Conservation (phyloP, 176 grass and related monocot genomes). For the Triticum monococcum region DNA sequence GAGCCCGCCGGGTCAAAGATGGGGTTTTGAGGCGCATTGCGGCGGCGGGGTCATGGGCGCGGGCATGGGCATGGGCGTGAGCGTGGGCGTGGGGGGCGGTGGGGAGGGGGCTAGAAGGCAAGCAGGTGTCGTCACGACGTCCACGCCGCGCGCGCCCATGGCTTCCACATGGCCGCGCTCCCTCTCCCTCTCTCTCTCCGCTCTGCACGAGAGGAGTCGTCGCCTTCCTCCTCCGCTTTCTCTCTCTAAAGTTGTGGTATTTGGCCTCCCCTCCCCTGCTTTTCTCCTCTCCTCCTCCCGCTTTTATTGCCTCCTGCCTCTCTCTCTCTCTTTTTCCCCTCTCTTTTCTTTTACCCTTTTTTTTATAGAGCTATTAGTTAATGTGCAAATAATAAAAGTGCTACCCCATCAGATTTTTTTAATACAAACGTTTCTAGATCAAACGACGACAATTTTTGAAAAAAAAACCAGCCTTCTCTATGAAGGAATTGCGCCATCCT, state of each 20-base stretch:
- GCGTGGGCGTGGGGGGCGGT: neutral
- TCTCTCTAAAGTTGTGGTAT: neutral
- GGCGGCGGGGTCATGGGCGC: constrained; percentile 32
- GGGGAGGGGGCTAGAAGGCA: neutral
- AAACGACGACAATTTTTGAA: too few relatives aligned
- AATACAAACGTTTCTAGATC: too few relatives aligned
- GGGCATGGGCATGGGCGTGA: neutral
- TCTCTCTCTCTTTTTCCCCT: neutral
- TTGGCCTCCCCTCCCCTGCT: neutral
- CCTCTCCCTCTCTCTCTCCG: neutral
- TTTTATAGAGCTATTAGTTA: neutral
- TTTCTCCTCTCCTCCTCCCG: neutral
- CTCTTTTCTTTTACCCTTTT: neutral
- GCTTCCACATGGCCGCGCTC: constrained; percentile 47
- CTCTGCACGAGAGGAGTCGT: neutral
- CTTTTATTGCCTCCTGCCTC: neutral
- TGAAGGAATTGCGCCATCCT: too few relatives aligned
- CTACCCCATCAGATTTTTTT: too few relatives aligned
- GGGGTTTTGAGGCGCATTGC: constrained; percentile 44
- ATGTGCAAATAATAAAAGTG: neutral
- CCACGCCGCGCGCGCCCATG: constrained; percentile 52
- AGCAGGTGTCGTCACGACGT: constrained; percentile 43
- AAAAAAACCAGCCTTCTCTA: too few relatives aligned
- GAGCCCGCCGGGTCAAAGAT: neutral
- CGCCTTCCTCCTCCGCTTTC: neutral